A percentile compares a stretch with the other conserved stretches of the same genome.
phyloP scores from a whole-genome alignment of 2,329 filamentous ascomycete species.

The Byssoonygena ceratinophila region DNA sequence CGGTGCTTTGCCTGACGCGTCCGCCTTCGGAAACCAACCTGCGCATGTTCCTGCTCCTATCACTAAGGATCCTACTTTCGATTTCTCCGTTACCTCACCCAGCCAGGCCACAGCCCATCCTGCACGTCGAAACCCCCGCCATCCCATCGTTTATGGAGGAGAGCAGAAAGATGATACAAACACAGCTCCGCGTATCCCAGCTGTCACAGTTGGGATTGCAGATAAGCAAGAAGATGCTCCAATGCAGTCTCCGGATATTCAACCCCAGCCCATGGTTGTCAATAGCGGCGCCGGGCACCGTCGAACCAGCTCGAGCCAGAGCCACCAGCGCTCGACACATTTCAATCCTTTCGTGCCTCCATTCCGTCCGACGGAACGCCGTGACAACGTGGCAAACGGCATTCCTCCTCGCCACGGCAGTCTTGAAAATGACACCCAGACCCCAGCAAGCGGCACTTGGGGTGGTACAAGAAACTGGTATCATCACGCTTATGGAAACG shows the following conservation, averaged over 20 bases:
- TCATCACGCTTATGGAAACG: conserved; percentile 10
- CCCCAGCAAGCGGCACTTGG: conserved; percentile 5
- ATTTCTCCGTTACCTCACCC: neutral
- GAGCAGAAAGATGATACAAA: neutral
- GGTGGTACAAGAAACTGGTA: conserved; percentile 16
- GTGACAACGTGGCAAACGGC: neutral
- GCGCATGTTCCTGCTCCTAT: conserved; percentile 4
- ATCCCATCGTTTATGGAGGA: conserved; percentile 1
- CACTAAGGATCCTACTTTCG: neutral
- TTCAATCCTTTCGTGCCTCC: conserved; percentile 1
- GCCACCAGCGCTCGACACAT: neutral
- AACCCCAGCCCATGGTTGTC: neutral
- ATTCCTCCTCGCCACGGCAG: neutral
- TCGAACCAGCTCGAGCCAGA: neutral
- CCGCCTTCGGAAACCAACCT: neutral
- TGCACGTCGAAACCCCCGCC: conserved; percentile 1
- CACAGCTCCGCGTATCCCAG: neutral
- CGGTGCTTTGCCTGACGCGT: neutral
- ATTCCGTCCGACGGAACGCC: neutral
- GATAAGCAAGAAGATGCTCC: neutral
- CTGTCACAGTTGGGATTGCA: neutral
- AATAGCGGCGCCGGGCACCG: neutral
- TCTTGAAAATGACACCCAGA: neutral
- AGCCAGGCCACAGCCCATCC: neutral
- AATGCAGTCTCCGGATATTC: neutral